Evolutionary conservation across 371 early-diverging fungal species (phyloP), one percentile per base, ranked within the genome.

Genomic region (Blakeslea trispora): DNA sequence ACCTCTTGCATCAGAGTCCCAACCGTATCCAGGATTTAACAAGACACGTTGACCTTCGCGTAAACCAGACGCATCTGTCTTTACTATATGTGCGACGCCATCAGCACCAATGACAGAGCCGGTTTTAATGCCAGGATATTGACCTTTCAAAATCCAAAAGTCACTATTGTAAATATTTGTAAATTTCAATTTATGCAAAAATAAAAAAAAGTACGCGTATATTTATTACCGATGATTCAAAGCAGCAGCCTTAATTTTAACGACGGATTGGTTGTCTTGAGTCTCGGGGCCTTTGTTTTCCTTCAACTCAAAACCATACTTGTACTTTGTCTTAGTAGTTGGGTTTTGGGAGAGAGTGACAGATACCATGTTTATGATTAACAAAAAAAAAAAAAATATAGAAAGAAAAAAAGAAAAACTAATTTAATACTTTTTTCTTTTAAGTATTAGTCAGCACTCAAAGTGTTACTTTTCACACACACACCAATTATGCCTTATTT

Each of bases 171-270:
- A 31, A 54, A 40, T n/a, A n/a, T 23, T 14, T 18, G 18, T 56
- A 19, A 11, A 44, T 46, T 51, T 1, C 8, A 44, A 15, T 1
- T 17, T 49, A 15, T 34, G 14, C 18, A 15, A 19, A 24, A 39
- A 42, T 7, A n/a, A n/a, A n/a, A n/a, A n/a, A n/a, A n/a, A n/a
- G n/a, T n/a, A 28, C 28, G 28, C 28, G 28, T 28, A 5, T 28
- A 7, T 28, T 28, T 13, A 34, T 40, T 69, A 73, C 74, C 88
- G 81, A 59, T 88, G 89, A 59, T 90, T 90, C 47, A 89, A 71
- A 4, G 89, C 81, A 45, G 86, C 84, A 1, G 88, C 87, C 19
- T 80, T 75, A 55, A 90, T 59, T 40, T 77, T 75, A 8, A 90
- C 68, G 15, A 85, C 55, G 3, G 79, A 76, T 54, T 82, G 75